phyloP scores from a whole-genome alignment of 140 eudicot genomes.

The Flaveria floridana region DNA sequence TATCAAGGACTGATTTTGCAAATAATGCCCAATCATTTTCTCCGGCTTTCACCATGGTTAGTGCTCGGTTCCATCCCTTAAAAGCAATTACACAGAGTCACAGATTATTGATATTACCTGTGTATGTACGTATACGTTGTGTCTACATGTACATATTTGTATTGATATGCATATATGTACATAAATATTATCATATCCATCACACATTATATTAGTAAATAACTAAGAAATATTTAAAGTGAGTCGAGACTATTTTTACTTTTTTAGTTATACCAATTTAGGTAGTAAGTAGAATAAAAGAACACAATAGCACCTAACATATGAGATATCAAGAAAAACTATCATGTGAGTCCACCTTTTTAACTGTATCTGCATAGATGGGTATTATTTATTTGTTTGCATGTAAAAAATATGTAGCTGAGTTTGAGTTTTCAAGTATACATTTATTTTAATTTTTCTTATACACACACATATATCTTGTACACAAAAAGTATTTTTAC shows the following conservation, averaged over 20 bases:
- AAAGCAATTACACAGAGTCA: slow-evolving; percentile 15
- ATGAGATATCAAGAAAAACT: neutral
- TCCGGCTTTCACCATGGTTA: slow-evolving; percentile 50
- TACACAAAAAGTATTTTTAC: neutral
- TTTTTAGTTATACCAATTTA: neutral
- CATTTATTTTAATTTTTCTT: neutral
- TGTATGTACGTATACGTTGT: neutral
- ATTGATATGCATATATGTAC: neutral
- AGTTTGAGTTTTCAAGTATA: neutral
- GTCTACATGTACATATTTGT: neutral
- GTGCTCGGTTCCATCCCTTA: slow-evolving; percentile 92
- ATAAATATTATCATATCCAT: neutral
- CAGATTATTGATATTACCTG: neutral
- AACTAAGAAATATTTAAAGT: neutral
- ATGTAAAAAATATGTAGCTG: neutral
- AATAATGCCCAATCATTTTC: slow-evolving; percentile 84
- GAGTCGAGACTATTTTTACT: neutral
- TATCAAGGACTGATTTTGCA: slow-evolving; percentile 96
- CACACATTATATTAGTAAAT: neutral
- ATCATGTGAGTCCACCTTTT: neutral
- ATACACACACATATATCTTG: neutral
- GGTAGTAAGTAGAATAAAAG: neutral
- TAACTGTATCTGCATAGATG: neutral
- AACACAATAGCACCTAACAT: neutral
- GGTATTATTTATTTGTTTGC: neutral